A percentile compares a stretch with the other conserved stretches of the same genome.
Evolutionary conservation across 225 moss, liverwort and hornwort genomes (phyloP).

Genomic region (Sphagnum tenellum): DNA sequence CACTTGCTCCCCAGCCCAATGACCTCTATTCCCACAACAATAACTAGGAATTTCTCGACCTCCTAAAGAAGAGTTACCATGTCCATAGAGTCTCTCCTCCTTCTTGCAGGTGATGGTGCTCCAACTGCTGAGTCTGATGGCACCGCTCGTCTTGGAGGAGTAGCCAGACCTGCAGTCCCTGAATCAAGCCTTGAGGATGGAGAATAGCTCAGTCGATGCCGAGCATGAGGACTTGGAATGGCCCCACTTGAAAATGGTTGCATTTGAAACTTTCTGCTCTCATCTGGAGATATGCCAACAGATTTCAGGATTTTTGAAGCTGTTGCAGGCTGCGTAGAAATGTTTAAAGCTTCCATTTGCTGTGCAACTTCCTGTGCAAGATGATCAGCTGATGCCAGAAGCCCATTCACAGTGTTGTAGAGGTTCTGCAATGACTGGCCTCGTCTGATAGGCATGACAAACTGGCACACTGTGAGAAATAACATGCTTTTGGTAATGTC

Average conservation of each 20-base stretch:
- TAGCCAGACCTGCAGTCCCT: slow-evolving; percentile 25
- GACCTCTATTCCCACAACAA: too few species aligned
- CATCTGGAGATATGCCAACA: slow-evolving; percentile 59
- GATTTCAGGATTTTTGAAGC: slow-evolving; percentile 67
- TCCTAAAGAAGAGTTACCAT: slow-evolving; percentile 32
- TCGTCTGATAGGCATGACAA: slow-evolving; percentile 41
- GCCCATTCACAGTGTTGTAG: slow-evolving; percentile 94
- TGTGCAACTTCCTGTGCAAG: slow-evolving; percentile 65
- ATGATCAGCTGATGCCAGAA: slow-evolving; percentile 84
- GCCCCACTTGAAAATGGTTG: slow-evolving; percentile 24
- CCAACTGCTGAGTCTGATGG: slow-evolving; percentile 49
- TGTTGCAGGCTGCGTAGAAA: slow-evolving; percentile 49
- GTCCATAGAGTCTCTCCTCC: slow-evolving; percentile 97
- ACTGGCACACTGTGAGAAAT: too few species aligned
- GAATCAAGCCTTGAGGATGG: slow-evolving; percentile 38
- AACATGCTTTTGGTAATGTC: too few species aligned
- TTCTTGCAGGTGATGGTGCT: slow-evolving; percentile 64
- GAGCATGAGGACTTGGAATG: slow-evolving; percentile 27
- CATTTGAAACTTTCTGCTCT: slow-evolving; percentile 19
- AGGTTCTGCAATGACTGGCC: slow-evolving; percentile 73
- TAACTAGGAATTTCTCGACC: too few species aligned
- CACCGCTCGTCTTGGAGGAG: slow-evolving; percentile 43
- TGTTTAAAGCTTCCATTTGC: slow-evolving; percentile 77
- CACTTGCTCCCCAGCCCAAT: too few species aligned
- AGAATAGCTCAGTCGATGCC: slow-evolving; percentile 55